Base-by-base conservation (phyloP, 2,329 filamentous ascomycete species). In the Ceratocystis diversiconidia region DNA sequence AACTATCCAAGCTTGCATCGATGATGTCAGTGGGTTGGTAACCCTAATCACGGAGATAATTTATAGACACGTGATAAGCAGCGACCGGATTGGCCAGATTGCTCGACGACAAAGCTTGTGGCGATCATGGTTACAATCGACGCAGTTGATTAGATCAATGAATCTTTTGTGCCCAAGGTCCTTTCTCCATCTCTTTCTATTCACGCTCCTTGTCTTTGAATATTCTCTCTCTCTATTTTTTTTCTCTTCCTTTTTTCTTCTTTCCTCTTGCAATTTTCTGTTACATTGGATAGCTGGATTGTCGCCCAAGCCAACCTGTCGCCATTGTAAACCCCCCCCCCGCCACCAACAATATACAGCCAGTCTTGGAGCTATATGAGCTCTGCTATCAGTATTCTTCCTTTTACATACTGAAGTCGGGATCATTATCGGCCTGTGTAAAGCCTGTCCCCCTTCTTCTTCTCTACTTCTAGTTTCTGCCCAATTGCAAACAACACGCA, bases 151-250 rank as follows among this genome's bases (percentile, higher is more conserved):
- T 59, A 30, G 52, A 59, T 28, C 48, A 48, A 48, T 7, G 6
- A 48, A 52, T 52, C 1, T 28, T 5, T 19, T 50, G n/a, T 22
- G 48, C 6, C 19, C 48, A 28, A 44, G 17, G 22, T n/a, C 46
- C 22, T 50, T 22, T 64, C 10, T 25, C 52, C 32, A 55, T 59
- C 41, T 61, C 67, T 25, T 64, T 60, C 19, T 15, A 5, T n/a
- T 19, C n/a, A 32, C 52, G 32, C 5, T 64, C 22, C 22, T 63
- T 19, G 25, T 67, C 59, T 64, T 22, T 28, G 59, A 25, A 30
- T 32, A 12, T 10, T 64, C 66, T 50, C 46, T 44, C 64, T 62
- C 57, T 50, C 5, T 46, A 36, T 63, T 44, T 30, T 46, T 41
- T 28, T 44, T 46, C 43, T 4, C 3, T 5, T 41, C 3, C 4